phyloP scores from a whole-genome alignment of 2,329 filamentous ascomycete genomes.

The Aureobasidium uvarum region DNA sequence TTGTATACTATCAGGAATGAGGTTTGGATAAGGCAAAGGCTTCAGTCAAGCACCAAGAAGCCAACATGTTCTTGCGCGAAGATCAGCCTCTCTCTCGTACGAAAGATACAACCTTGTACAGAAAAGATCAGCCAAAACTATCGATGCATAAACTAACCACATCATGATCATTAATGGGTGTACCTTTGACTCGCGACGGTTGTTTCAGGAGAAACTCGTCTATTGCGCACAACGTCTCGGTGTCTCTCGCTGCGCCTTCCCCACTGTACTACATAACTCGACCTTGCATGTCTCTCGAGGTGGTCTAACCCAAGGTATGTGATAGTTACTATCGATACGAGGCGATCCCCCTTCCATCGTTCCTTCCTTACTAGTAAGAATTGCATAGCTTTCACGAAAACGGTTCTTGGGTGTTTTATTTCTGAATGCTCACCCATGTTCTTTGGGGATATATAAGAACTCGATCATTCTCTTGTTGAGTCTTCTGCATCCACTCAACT shows the following conservation, averaged over 20 bases:
- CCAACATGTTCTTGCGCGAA: neutral
- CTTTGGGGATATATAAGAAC: neutral
- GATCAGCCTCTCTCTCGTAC: neutral
- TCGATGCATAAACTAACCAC: neutral
- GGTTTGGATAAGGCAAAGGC: neutral
- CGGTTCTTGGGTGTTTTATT: neutral
- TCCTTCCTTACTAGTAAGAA: neutral
- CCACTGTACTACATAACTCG: slow-evolving; percentile 5
- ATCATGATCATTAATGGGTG: neutral
- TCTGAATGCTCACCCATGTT: neutral
- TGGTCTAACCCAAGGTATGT: slow-evolving; percentile 8
- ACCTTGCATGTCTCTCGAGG: neutral
- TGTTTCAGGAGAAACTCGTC: slow-evolving; percentile 1
- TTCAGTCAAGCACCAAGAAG: neutral
- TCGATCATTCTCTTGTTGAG: neutral
- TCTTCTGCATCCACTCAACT: neutral
- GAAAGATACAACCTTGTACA: neutral
- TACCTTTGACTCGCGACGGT: neutral
- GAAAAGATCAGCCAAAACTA: neutral
- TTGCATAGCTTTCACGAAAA: neutral
- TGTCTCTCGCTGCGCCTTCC: neutral
- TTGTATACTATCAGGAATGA: slow-evolving; percentile 18
- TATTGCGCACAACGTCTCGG: neutral
- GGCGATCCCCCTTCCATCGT: neutral
- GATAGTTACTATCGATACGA: slow-evolving; percentile 1